Evolutionary conservation across 352 stramenopile species (phyloP).

Genomic region (Globisporangium alternatum): DNA sequence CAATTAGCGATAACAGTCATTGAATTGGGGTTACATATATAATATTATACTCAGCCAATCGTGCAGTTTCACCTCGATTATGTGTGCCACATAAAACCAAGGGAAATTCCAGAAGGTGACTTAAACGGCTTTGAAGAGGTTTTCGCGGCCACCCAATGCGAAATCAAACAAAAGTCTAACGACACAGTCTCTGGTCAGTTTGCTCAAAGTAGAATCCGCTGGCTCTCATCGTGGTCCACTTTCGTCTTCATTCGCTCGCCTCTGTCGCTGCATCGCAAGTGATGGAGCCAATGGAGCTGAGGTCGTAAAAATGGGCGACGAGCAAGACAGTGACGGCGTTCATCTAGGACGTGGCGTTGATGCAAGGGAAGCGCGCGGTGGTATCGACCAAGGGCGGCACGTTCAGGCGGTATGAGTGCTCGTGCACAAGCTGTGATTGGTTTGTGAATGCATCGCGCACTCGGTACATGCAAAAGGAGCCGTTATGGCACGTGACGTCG

Average conservation of each 20-base stretch:
- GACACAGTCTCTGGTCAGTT: background rate
- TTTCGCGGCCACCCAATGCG: background rate
- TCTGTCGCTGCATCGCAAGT: background rate
- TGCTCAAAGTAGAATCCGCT: background rate
- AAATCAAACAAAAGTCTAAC: slow-evolving; percentile 1
- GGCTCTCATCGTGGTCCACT: background rate
- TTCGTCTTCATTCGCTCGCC: background rate
- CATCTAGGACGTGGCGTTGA: background rate
- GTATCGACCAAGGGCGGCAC: slow-evolving; percentile 1
- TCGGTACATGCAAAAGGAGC: background rate
- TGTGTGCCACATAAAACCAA: background rate
- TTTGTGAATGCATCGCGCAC: background rate
- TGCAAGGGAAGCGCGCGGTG: background rate
- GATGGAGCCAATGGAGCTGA: background rate
- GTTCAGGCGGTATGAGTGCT: background rate
- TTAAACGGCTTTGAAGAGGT: background rate
- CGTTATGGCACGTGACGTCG: background rate
- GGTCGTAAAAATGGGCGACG: background rate
- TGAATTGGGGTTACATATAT: background rate
- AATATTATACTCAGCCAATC: background rate
- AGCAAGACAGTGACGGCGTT: background rate
- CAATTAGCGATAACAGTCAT: no score
- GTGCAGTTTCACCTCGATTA: background rate
- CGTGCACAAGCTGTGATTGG: background rate
- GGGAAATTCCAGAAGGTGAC: slow-evolving; percentile 2